Percentiles rank a stretch among this genome's conserved stretches.
Conservation (phyloP, 140 eudicot genomes). For the Senecio squalidus region DNA sequence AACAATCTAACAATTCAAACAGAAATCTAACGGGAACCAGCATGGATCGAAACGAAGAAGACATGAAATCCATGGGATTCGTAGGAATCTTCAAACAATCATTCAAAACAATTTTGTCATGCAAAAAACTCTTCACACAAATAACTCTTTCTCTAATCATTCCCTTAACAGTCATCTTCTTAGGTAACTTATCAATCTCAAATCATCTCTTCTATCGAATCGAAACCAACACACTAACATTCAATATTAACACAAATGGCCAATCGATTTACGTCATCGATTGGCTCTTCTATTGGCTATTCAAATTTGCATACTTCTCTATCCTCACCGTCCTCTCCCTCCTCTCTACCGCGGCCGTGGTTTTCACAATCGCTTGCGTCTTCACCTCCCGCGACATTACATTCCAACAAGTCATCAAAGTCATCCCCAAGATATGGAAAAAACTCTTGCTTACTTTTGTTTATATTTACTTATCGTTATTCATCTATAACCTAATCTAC, state of each 20-base stretch:
- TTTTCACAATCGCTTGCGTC: constrained; percentile 41
- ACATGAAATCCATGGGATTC: background rate
- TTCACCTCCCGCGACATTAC: constrained; percentile 28
- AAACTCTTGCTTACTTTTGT: constrained; percentile 39
- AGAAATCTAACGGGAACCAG: background rate
- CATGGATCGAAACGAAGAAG: constrained; percentile 6
- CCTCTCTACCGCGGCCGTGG: constrained; percentile 57
- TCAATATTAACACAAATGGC: background rate
- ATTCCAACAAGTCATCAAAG: constrained; percentile 32
- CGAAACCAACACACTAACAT: background rate
- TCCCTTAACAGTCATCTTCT: background rate
- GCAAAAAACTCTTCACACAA: background rate
- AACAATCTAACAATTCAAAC: background rate
- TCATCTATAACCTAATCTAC: background rate
- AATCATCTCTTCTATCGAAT: background rate
- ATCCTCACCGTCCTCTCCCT: constrained; percentile 44
- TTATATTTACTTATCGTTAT: constrained; percentile 14
- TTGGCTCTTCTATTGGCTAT: constrained; percentile 12
- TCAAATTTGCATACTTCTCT: constrained; percentile 30
- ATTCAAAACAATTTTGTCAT: background rate
- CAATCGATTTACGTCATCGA: background rate
- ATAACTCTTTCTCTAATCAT: background rate
- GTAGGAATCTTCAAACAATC: background rate
- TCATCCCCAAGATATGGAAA: constrained; percentile 49
- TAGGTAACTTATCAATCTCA: background rate